Percentiles rank a stretch among this genome's conserved stretches.
These are phyloP conservation scores for Pseudopyrenochaeta lycopersici DNA, from an alignment of 2,329 filamentous ascomycete species.

Conservation along the genomic window DNA sequence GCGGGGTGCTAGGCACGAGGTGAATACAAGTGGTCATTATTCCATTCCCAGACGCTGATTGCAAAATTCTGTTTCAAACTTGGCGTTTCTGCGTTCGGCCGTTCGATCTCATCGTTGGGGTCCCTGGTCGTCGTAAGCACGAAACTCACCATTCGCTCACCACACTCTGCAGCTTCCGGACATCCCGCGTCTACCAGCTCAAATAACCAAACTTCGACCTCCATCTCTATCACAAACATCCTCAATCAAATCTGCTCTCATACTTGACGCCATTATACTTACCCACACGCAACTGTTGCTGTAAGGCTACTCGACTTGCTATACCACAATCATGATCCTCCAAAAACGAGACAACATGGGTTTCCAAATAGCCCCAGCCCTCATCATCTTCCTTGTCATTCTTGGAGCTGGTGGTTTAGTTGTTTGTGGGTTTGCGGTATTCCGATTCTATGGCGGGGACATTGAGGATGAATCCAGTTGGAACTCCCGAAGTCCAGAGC, in stretches of 20 bases:
- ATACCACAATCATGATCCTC: constrained; percentile 18
- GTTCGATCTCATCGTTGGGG: neutral
- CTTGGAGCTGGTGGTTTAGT: constrained; percentile 33
- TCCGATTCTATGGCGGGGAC: constrained; percentile 25
- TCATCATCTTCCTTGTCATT: constrained; percentile 43
- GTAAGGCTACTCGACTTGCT: neutral
- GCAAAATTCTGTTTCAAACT: neutral
- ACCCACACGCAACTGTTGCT: neutral
- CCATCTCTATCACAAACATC: neutral
- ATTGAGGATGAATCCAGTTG: constrained; percentile 7
- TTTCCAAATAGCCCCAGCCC: constrained; percentile 31
- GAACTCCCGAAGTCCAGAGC: constrained; percentile 26
- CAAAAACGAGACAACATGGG: constrained; percentile 38
- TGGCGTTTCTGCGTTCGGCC: neutral
- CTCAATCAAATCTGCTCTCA: neutral
- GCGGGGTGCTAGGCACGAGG: neutral
- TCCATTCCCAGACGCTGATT: neutral
- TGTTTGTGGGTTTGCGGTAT: constrained; percentile 29
- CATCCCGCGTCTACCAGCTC: constrained; percentile 5
- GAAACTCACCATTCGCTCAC: constrained; percentile 7
- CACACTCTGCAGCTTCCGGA: constrained; percentile 12
- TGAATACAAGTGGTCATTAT: neutral
- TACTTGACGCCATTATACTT: neutral
- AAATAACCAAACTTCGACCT: neutral
- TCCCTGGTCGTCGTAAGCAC: constrained; percentile 8